Base-by-base conservation (phyloP, 169 alveolate species). In the Plasmodium malariae region DNA sequence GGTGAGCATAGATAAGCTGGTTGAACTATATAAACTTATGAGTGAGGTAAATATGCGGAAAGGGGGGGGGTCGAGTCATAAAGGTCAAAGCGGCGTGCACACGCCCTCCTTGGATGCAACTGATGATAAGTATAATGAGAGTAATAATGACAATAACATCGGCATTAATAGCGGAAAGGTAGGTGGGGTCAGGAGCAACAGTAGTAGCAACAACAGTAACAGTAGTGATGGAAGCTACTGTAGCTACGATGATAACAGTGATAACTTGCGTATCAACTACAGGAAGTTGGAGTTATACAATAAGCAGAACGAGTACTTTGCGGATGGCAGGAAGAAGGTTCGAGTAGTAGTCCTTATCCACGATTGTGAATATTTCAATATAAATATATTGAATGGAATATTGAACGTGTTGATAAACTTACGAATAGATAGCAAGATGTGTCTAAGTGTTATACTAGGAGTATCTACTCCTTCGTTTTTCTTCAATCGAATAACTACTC, bases 321-420 rank as follows among this genome's bases (percentile, higher is more conserved):
- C 19, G 26, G 89, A 78, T 48, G 89, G 89, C 7, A 48, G 89
- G 34, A 78, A 78, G 65, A 78, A 78, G 48, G 76, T 78, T 4
- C 19, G 89, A 48, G 48, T 78, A 32, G 48, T 78, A 3, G 49
- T 78, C 17, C 55, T 78, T 0, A 65, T 78, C 9, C 89, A 78
- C 5, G 89, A 78, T 49, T 78, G 89, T 54, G 89, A 78, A 26
- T 78, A 78, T 78, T 78, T 78, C 36, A 78, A 63, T 2, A 78
- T 78, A 28, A 78, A 78, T 26, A 55, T 78, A 48, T 57, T 78
- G 37, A 78, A 78, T 78, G 89, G 89, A 2, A 65, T 78, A n/a
- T 78, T 78, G 21, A 78, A 78, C 49, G 54, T 78, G 5, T 32
- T 78, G 11, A 78, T 78, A 63, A 78, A 78, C 49, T 78, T 78